Base-by-base conservation (phyloP, 148 eudicot genomes). In the Nepenthes gracilis region DNA sequence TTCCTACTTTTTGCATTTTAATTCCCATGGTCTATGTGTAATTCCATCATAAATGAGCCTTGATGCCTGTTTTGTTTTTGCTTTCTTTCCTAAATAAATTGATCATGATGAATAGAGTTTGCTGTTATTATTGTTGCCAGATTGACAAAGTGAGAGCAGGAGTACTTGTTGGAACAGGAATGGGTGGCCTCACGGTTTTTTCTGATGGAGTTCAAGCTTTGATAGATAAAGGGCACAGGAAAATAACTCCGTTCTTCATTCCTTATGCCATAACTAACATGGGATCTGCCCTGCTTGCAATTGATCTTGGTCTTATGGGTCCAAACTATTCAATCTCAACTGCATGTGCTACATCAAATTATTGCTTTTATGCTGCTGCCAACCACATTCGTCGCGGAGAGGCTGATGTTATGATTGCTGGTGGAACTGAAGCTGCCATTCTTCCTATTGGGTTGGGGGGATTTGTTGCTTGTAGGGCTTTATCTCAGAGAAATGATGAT, bases 341-440 rank as follows among this genome's bases (percentile, higher is more conserved):
- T 60, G 97, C 97, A 36, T 91, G 97, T 72, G 97, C 97, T 58
- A 91, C 97, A 61, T 88, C 96, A 35, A 91, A 91, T 69, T 88
- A 85, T 66, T 91, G 96, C 78, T 83, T 91, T 61, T 81, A 85
- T 59, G 86, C 93, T 62, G 97, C 97, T 77, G 97, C 97, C 62
- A 91, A 91, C 68, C 97, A 91, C 71, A 91, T 91, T 59, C 87
- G 96, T 36, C 78, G 93, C 59, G 97, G 96, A n/a, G 97, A 91
- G 67, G 96, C 94, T 71, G 97, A 91, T 74, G 0, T 91, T 74
- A 91, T 91, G 96, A 33, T 91, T 76, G 96, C 90, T 35, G 97
- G 97, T 67, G 97, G 97, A 51, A 83, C 97, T 60, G 97, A 91
- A 75, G 96, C 97, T 73, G 90, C 96, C 12, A 82, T 91, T 64